Evolutionary conservation across 257 asterid genomes (phyloP).

Genomic region (Jaltomata sinuosa): DNA sequence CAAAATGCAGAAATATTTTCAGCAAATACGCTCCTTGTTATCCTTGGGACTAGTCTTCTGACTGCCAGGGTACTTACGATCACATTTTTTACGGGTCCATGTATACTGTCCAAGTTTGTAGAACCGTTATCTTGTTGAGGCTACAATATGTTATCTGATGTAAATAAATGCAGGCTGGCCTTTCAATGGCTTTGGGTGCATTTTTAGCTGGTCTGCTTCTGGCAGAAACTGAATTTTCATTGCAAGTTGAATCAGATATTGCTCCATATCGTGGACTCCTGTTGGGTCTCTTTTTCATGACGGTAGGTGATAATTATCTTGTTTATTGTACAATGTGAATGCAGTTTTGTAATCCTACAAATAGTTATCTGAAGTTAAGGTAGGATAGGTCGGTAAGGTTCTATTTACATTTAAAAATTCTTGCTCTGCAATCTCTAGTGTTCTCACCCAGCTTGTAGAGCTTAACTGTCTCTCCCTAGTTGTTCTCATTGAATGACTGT

Average conservation of each 20-base stretch:
- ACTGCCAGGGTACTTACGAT: constrained; percentile 83
- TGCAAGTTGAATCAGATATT: constrained; percentile 99
- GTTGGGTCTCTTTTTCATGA: constrained; percentile 99
- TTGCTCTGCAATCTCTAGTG: not conserved
- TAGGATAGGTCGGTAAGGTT: not conserved
- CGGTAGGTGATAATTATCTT: constrained; percentile 40
- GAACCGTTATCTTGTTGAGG: not conserved
- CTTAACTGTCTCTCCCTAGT: not conserved
- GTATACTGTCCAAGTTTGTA: not conserved
- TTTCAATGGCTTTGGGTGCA: constrained; percentile 99
- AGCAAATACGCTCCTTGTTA: constrained; percentile 95
- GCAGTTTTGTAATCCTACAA: not conserved
- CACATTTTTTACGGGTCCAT: constrained; percentile 9
- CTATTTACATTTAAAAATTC: not conserved
- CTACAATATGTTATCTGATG: not conserved
- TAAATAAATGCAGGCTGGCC: constrained; percentile 75
- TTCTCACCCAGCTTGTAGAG: not conserved
- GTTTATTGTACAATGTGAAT: not conserved
- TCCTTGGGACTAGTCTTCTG: constrained; percentile 92
- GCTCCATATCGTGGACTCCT: constrained; percentile 99
- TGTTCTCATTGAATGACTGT: not conserved
- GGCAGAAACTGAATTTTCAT: constrained; percentile 96
- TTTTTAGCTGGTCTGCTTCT: constrained; percentile 99
- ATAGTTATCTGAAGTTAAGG: not conserved
- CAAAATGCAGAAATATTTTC: constrained; percentile 98